Base-by-base conservation (phyloP, 192 early-diverging fungal genomes). In the Diversispora eburnea region DNA sequence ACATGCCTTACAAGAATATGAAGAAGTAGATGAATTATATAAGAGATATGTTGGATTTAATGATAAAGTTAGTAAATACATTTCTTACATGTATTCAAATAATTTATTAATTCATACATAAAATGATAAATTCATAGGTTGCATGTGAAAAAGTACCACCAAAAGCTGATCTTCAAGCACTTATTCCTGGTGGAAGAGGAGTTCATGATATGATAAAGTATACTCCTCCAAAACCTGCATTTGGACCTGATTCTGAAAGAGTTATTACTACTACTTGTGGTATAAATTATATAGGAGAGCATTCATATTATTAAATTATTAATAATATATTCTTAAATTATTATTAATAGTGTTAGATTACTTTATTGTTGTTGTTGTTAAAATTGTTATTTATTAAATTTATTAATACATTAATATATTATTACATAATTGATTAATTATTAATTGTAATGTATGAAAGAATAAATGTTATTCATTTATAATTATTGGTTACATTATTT, bases 171-270 rank as follows among this genome's bases (percentile, higher is more conserved):
- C 66, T 88, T 7, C 77, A 84, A 52, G 74, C 71, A 13, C 64
- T 86, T 70, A 84, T 86, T 67, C 87, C 87, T 22, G 79, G 81
- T 65, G 87, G 87, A 33, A 78, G 87, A 7, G 20, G 43, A 9
- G 49, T 55, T n/a, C 20, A 13, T 15, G 61, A 64, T 4, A 13
- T 64, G 47, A 55, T 61, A 41, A 73, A 64, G 5, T 73, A 73
- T 56, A 54, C 48, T 0, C 60, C 47, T n/a, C 72, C 72, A n/a
- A 8, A 1, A 1, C 59, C 72, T n/a, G 47, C 48, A 12, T 73
- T 73, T 64, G 61, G 72, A 15, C 72, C 60, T 42, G 33, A 20
- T 22, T 9, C 41, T 10, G 45, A 63, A n/a, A 52, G 22, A 19
- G 46, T 42, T 42, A 33, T 7, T 5, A 33, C 25, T 33, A 33